Evolutionary conservation across 805 yeast genomes (phyloP), one percentile per base, ranked within the genome.

Genomic region (Lipomyces spencermartinsiae): DNA sequence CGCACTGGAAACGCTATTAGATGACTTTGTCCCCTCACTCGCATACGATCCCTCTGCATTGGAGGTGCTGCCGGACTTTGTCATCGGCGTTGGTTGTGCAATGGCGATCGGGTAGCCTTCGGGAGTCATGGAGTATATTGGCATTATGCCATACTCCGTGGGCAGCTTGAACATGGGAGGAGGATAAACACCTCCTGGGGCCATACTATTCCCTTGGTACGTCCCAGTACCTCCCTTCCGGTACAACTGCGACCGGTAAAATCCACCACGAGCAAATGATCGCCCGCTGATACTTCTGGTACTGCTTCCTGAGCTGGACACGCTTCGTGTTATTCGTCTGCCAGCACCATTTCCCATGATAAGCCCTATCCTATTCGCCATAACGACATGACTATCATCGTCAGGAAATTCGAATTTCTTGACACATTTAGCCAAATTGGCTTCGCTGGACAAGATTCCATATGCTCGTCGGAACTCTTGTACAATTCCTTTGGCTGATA

Each of bases 391-490:
- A n/a, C 25, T 46, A 5, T 66, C 69, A 14, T 67, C 69, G n/a
- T 51, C 29, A 25, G 69, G 63, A 59, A 66, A 66, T 46, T 66
- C 69, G 35, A 59, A 69, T 54, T 61, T 68, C 43, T 66, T 71
- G 22, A 60, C 25, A 43, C 66, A 64, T 37, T 39, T 58, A 34
- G 39, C 61, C 25, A 66, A 56, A 35, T 59, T 58, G 35, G 62
- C 60, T 14, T 63, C 65, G 33, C 57, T 60, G 31, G 53, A 59
- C 12, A 69, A 60, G n/a, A 65, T 55, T 19, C 64, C 69, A 55
- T 53, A 73, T 46, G 74, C 74, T 19, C 75, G 68, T 10, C 75
- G 66, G 35, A 73, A 73, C 61, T 73, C 76, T 14, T 73, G 66
- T 31, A 64, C 66, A 33, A 73, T 60, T 12, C 76, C 76, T 58